Conservation (phyloP, 2,329 filamentous ascomycete species). For the Penicillium sp. region DNA sequence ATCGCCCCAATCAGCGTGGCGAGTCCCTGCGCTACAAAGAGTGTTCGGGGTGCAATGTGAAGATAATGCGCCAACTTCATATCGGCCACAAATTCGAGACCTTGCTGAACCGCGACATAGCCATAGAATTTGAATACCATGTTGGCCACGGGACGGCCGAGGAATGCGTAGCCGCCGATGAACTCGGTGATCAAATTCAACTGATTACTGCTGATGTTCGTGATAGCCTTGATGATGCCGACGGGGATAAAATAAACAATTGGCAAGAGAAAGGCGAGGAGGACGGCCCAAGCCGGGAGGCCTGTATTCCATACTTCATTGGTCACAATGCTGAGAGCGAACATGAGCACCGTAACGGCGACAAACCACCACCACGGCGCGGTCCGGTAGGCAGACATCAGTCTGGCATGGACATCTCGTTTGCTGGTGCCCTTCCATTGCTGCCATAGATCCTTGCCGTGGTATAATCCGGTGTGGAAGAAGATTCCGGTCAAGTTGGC, state of each 20-base stretch:
- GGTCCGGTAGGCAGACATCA: slow-evolving; percentile 38
- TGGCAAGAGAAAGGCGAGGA: slow-evolving; percentile 43
- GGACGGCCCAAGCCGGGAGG: slow-evolving; percentile 43
- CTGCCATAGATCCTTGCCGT: slow-evolving; percentile 34
- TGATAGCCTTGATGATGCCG: slow-evolving; percentile 46
- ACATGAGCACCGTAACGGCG: slow-evolving; percentile 35
- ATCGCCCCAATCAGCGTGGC: slow-evolving; percentile 47
- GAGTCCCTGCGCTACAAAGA: slow-evolving; percentile 49
- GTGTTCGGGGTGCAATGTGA: slow-evolving; percentile 44
- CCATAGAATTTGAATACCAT: slow-evolving; percentile 68
- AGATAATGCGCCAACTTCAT: slow-evolving; percentile 56
- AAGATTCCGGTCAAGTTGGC: slow-evolving; percentile 59
- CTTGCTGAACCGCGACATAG: slow-evolving; percentile 61
- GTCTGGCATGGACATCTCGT: slow-evolving; percentile 41
- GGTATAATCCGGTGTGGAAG: slow-evolving; percentile 35
- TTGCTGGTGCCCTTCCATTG: slow-evolving; percentile 33
- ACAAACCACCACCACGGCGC: slow-evolving; percentile 47
- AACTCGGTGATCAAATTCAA: slow-evolving; percentile 47
- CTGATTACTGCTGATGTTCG: slow-evolving; percentile 46
- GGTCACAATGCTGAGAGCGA: slow-evolving; percentile 34
- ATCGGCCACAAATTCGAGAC: slow-evolving; percentile 57
- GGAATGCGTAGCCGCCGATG: slow-evolving; percentile 46
- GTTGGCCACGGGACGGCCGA: slow-evolving; percentile 45
- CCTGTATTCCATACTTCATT: slow-evolving; percentile 43
- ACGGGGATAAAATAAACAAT: slow-evolving; percentile 45